Conservation (phyloP, 371 early-diverging fungal species). For the Mucor saturninus region DNA sequence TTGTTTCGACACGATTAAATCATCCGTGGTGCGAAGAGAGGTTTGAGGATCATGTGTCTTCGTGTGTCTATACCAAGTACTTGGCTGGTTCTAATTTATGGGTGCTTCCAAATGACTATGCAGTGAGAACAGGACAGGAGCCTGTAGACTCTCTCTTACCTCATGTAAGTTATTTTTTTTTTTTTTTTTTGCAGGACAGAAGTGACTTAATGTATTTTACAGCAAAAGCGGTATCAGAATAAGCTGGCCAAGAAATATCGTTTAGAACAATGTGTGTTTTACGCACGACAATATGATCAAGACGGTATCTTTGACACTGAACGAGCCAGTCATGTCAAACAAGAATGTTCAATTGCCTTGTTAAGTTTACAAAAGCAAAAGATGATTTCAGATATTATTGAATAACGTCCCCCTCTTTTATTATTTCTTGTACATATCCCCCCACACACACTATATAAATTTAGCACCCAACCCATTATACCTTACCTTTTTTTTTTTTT, state of each 20-base stretch:
- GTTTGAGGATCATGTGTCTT: conserved; percentile 43
- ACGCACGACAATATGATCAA: conserved; percentile 45
- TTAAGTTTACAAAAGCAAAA: conserved; percentile 39
- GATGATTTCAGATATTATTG: conserved; percentile 31
- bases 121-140: conserved; percentile 38
- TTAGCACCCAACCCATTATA: background rate
- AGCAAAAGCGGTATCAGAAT: conserved; percentile 30
- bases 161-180: background rate
- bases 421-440: background rate
- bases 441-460: too few species aligned
- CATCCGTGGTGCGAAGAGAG: conserved; percentile 57
- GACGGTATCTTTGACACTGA: conserved; percentile 27
- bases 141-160: conserved; percentile 25
- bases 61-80: conserved; percentile 44
- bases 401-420: background rate
- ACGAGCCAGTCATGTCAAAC: conserved; percentile 38
- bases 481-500: conserved; percentile 4
- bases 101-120: conserved; percentile 42
- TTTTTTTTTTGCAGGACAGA: background rate
- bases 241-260: conserved; percentile 40
- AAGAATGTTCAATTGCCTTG: conserved; percentile 42
- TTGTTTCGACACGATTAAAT: conserved; percentile 29
- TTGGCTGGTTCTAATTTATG: conserved; percentile 45
- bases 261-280: conserved; percentile 47
- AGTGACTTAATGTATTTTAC: background rate